Evolutionary conservation across 1,284 basidiomycete genomes (phyloP).

Genomic region (Papiliotrema nemorosa): DNA sequence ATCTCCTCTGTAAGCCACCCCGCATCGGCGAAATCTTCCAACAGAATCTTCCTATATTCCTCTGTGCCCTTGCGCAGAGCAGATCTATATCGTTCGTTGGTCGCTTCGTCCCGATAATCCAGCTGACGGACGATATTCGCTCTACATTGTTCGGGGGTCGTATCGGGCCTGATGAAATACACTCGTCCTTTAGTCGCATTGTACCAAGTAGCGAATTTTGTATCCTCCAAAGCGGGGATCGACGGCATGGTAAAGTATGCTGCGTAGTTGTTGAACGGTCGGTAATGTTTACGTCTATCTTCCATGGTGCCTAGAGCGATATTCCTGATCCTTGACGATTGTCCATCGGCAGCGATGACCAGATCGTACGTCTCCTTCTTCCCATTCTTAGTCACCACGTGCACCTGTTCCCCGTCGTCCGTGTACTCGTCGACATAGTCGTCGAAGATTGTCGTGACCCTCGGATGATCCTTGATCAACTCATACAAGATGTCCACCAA

Average conservation of each 20-base stretch:
- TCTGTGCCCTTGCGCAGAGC: neutral
- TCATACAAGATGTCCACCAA: conserved; percentile 42
- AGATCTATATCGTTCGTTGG: neutral
- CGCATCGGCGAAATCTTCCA: neutral
- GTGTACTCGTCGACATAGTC: conserved; percentile 15
- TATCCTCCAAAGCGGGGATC: neutral
- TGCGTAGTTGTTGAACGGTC: neutral
- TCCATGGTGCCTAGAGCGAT: conserved; percentile 1
- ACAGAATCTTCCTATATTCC: neutral
- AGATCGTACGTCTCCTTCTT: conserved; percentile 25
- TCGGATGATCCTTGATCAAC: conserved; percentile 15
- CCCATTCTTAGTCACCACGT: conserved; percentile 29
- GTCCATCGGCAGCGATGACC: conserved; percentile 18
- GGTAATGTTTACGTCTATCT: conserved; percentile 1
- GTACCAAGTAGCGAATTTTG: conserved; percentile 3
- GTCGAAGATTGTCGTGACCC: conserved; percentile 28
- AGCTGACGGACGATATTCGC: neutral
- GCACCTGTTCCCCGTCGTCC: conserved; percentile 22
- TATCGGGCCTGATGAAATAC: conserved; percentile 10
- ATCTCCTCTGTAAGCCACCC: neutral
- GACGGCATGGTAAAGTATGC: conserved; percentile 12
- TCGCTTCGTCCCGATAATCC: neutral
- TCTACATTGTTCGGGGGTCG: neutral
- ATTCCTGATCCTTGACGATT: conserved; percentile 2
- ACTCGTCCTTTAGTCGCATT: neutral